These are phyloP conservation scores for Cercospora citrullina DNA, from an alignment of 2,329 filamentous ascomycete species.

Conservation along the genomic window DNA sequence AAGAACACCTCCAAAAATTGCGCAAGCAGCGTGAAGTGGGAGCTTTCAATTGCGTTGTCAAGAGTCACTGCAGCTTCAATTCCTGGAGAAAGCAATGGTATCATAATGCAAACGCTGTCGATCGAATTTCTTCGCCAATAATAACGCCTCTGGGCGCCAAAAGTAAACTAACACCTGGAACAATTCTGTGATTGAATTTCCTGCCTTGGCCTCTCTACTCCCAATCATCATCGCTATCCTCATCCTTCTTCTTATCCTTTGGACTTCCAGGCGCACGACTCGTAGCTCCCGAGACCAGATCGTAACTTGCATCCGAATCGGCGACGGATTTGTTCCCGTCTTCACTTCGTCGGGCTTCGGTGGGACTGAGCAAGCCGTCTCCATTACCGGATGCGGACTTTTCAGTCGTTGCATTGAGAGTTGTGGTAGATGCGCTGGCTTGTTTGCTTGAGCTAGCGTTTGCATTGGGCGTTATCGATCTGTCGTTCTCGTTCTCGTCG, in stretches of 20 bases:
- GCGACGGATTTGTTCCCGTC: conserved; percentile 75
- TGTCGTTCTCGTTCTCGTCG: conserved; percentile 70
- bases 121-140: not conserved
- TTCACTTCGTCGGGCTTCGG: conserved; percentile 64
- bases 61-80: not conserved
- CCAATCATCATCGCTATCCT: conserved; percentile 42
- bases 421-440: conserved; percentile 33
- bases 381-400: not conserved
- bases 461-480: conserved; percentile 41
- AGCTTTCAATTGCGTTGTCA: not conserved
- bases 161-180: not conserved
- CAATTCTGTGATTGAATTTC: not conserved
- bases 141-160: not conserved
- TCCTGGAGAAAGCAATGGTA: conserved; percentile 1
- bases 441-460: conserved; percentile 21
- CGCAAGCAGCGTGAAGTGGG: not conserved
- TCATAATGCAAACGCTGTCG: conserved; percentile 1
- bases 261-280: conserved; percentile 74
- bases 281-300: conserved; percentile 74
- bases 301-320: conserved; percentile 94
- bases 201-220: conserved; percentile 28
- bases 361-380: conserved; percentile 9
- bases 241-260: conserved; percentile 50
- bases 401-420: conserved; percentile 30
- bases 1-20: not conserved